A percentile compares a stretch with the other conserved stretches of the same genome.
phyloP scores from a whole-genome alignment of 2,329 filamentous ascomycete genomes.

The Xylaria arbuscula region DNA sequence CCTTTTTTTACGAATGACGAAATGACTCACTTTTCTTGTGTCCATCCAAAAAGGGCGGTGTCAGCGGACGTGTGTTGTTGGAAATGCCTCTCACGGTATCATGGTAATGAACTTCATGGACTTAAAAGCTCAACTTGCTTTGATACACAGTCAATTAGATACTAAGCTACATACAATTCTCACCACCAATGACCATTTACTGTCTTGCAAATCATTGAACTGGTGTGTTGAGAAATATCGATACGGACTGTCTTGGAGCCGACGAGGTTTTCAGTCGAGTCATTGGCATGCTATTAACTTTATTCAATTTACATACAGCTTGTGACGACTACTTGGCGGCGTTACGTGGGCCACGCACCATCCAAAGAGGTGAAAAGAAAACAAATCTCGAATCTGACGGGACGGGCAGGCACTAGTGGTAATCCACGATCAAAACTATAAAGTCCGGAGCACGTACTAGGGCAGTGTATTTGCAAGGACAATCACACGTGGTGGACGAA shows the following conservation, averaged over 20 bases:
- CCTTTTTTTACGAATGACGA: constrained; percentile 53
- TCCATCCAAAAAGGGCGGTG: constrained; percentile 54
- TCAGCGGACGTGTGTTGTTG: constrained; percentile 53
- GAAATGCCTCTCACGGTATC: constrained; percentile 54
- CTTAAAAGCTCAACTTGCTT: constrained; percentile 53
- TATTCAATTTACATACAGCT: too few relatives aligned
- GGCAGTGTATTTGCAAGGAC: not conserved
- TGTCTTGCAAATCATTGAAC: not conserved
- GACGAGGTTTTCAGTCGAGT: not conserved
- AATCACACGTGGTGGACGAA: not conserved
- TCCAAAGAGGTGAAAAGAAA: not conserved
- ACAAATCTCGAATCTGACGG: not conserved
- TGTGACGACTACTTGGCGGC: not conserved
- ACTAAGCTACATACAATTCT: constrained; percentile 43
- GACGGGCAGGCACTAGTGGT: not conserved
- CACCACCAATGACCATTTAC: constrained; percentile 23
- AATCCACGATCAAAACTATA: not conserved
- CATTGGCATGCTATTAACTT: not conserved
- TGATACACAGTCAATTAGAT: constrained; percentile 52
- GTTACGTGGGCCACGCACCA: not conserved
- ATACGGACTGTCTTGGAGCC: not conserved
- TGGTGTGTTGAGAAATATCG: not conserved
- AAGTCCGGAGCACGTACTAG: not conserved
- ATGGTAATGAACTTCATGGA: constrained; percentile 52
- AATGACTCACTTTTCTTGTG: constrained; percentile 50